Evolutionary conservation across 257 asterid genomes (phyloP), one percentile per base, ranked within the genome.

Genomic region (Solanum pennellii): DNA sequence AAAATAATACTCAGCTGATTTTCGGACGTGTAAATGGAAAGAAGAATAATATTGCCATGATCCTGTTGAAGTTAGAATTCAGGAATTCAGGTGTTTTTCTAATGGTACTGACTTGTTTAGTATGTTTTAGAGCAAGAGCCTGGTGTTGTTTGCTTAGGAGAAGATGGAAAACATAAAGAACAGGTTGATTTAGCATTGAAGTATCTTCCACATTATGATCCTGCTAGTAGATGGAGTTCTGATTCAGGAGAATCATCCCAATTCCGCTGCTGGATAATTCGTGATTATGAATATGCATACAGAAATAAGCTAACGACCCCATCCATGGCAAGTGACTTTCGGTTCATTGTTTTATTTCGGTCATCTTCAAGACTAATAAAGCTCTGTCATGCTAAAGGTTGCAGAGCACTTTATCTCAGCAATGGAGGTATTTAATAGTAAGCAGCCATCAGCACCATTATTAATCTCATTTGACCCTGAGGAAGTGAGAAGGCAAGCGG

Each of bases 281-380:
- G 99, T 86, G 99, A 96, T 91, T 96, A 95, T 93, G 99, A 98
- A 89, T 92, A 92, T 89, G 99, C 99, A 84, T 97, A 96, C 92
- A 94, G 96, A 91, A 91, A 97, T 52, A 96, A 93, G 87, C 96
- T 96, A 86, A 92, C 95, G 23, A 93, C 95, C 86, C 99, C 99
- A 31, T 93, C 99, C 74, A 90, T 91, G 20, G 99, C 94, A 89
- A 93, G 98, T 90, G 86, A 87, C 90, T 86, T 74, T 86, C 42
- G 35, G 35, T 45, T 91, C 79, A 13, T 68, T 37, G 74, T 68
- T 74, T 86, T 62, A 77, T 80, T 76, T 45, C 72, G 29, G 84
- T 83, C 87, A 31, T 18, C 72, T 47, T 80, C 62, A 84, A 41
- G 86, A 42, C 86, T 79, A 68, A 16, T 80, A 68, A 80, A 85